These are phyloP conservation scores for Nephelium lappaceum DNA, from an alignment of 345 rosid genomes.

Conservation along the genomic window DNA sequence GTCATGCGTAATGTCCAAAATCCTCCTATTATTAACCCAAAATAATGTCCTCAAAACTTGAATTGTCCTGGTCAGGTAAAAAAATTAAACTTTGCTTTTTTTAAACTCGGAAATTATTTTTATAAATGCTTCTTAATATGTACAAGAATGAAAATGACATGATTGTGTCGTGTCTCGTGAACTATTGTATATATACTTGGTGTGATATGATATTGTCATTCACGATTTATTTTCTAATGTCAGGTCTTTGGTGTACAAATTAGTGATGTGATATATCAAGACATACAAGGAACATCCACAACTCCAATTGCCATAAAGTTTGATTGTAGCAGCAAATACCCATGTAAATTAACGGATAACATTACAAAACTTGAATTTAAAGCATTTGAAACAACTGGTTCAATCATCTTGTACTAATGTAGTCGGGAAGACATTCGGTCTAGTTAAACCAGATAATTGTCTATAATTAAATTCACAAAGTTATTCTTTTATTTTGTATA, in stretches of 20 bases:
- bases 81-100: too few relatives aligned
- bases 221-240: too few relatives aligned
- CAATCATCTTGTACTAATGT: slow-evolving; percentile 42
- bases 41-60: slow-evolving; percentile 32
- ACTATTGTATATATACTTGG: too few relatives aligned
- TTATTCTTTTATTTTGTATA: too few relatives aligned
- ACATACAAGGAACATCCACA: slow-evolving; percentile 44
- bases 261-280: slow-evolving; percentile 34
- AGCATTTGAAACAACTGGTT: slow-evolving; percentile 28
- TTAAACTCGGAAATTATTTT: too few relatives aligned
- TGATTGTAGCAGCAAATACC: slow-evolving; percentile 41
- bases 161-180: too few relatives aligned
- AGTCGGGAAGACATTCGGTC: slow-evolving; percentile 26
- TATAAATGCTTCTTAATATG: too few relatives aligned
- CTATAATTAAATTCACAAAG: slow-evolving; percentile 10
- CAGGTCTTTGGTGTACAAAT: slow-evolving; percentile 41
- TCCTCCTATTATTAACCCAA: slow-evolving; percentile 59
- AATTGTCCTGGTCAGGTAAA: slow-evolving; percentile 41
- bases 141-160: background rate
- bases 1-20: slow-evolving; percentile 44
- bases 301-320: slow-evolving; percentile 40
- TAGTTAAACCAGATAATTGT: slow-evolving; percentile 36
- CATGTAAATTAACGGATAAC: slow-evolving; percentile 39
- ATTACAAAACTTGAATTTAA: slow-evolving; percentile 34
- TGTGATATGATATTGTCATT: too few relatives aligned